These are phyloP conservation scores for Russula sp. DNA, from an alignment of 768 basidiomycete genomes.

Conservation along the genomic window DNA sequence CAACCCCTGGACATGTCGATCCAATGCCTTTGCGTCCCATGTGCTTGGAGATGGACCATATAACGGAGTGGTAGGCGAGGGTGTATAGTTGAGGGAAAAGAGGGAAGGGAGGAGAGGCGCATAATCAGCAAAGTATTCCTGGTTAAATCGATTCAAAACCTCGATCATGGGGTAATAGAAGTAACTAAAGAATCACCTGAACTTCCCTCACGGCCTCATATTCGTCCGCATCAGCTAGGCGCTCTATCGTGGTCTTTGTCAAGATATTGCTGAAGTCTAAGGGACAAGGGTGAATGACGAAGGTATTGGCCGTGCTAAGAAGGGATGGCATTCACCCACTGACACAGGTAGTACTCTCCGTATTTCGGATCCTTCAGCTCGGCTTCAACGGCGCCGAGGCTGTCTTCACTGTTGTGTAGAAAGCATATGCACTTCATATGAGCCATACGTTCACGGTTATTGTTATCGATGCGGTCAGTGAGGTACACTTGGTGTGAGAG, in stretches of 20 bases:
- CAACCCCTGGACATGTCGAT: conserved; percentile 75
- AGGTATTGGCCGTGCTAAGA: conserved; percentile 8
- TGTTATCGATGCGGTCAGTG: conserved; percentile 96
- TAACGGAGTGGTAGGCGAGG: conserved; percentile 54
- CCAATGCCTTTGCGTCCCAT: conserved; percentile 73
- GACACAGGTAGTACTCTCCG: conserved; percentile 98
- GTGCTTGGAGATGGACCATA: conserved; percentile 65
- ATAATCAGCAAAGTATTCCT: conserved; percentile 99
- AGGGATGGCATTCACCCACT: conserved; percentile 62
- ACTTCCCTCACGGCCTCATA: conserved; percentile 96
- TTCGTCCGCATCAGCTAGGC: conserved; percentile 90
- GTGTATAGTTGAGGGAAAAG: conserved; percentile 79
- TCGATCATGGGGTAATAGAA: conserved; percentile 16
- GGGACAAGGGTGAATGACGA: conserved; percentile 1
- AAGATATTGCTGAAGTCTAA: conserved; percentile 94
- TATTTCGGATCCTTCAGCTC: conserved; percentile 91
- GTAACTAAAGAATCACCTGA: conserved; percentile 53
- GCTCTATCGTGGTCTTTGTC: conserved; percentile 85
- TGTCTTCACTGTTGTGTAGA: conserved; percentile 74
- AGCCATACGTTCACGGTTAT: conserved; percentile 81
- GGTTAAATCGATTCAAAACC: conserved; percentile 9
- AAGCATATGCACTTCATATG: conserved; percentile 99
- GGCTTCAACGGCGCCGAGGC: conserved; percentile 72
- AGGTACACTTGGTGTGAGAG: conserved; percentile 96
- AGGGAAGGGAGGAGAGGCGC: conserved; percentile 79